Evolutionary conservation across 176 grass and related monocot species (phyloP), one percentile per base, ranked within the genome.

Genomic region (Avena atlantica): DNA sequence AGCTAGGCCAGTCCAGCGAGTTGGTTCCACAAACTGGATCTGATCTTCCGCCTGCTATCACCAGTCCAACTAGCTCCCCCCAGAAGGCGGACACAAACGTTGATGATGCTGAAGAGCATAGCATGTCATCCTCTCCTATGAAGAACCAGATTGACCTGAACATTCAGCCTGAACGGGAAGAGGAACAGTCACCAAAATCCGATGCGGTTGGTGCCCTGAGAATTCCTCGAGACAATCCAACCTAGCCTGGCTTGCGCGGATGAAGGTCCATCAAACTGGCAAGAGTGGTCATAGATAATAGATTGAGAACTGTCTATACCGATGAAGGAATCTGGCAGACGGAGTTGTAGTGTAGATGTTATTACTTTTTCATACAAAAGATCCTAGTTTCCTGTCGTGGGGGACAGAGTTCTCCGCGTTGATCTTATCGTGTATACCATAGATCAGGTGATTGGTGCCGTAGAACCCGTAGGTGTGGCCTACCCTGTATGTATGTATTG

Each of bases 71-170:
- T 40, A 59, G 27, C 24, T 60, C 93, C 29, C 64, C 81, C 16
- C 57, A 65, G 81, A 95, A 91, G 82, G 65, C 76, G 55, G 66
- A 64, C 5, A 4, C 44, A 74, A 95, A 86, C 2, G n/a, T 75
- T 0, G 59, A 89, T 55, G 89, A 62, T 1, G 11, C 84, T 55
- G 87, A 81, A 76, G 89, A 96, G 62, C 75, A 86, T 83, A 96
- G 79, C 77, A 92, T 71, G 78, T 81, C 85, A 53, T 97, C 92
- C 19, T 99, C 97, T 68, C 94, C 94, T 16, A 73, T 97, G n/a
- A 99, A 97, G 90, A 93, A 95, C 48, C 94, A 99, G 86, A 99
- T 99, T 83, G 97, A 99, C 88, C 87, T 99, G 53, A 99, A 99
- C 85, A 99, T 91, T 49, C 97, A 99, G 49, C 97, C 97, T 50